phyloP scores from a whole-genome alignment of 2,329 filamentous ascomycete genomes.

The Fusarium dlaminii region DNA sequence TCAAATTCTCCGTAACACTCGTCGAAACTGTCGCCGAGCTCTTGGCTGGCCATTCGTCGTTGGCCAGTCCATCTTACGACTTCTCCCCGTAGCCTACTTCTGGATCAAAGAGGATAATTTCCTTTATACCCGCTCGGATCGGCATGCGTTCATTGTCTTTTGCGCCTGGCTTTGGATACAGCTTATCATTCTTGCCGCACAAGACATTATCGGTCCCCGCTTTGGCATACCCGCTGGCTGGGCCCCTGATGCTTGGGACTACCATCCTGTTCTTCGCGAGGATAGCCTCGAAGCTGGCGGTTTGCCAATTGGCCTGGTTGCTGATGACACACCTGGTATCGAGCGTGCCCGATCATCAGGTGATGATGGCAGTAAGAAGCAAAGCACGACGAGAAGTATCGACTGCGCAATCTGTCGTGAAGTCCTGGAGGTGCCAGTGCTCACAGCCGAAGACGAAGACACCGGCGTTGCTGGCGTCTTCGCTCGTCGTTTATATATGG shows the following conservation, averaged over 20 bases:
- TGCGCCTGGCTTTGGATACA: constrained; percentile 89
- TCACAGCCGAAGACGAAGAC: constrained; percentile 67
- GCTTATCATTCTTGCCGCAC: constrained; percentile 78
- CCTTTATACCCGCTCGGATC: constrained; percentile 77
- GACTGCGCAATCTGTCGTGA: constrained; percentile 98
- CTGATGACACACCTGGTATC: constrained; percentile 42
- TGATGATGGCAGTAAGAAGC: constrained; percentile 48
- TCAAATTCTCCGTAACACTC: constrained; percentile 89
- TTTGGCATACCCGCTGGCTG: constrained; percentile 80
- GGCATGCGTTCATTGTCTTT: constrained; percentile 66
- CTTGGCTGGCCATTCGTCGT: constrained; percentile 91
- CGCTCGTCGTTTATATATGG: constrained; percentile 89
- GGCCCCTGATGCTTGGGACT: constrained; percentile 86
- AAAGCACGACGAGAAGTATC: constrained; percentile 62
- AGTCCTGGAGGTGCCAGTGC: constrained; percentile 85
- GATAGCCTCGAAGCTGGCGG: constrained; percentile 83
- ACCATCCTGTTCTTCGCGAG: constrained; percentile 87
- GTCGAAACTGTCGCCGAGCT: constrained; percentile 90
- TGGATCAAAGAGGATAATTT: constrained; percentile 83
- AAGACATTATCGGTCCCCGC: constrained; percentile 88
- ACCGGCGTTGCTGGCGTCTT: constrained; percentile 73
- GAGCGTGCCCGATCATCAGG: constrained; percentile 45
- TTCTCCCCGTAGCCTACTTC: constrained; percentile 87
- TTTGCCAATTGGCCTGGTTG: constrained; percentile 77
- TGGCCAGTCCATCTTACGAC: constrained; percentile 81